These are phyloP conservation scores for Chaetomium olivaceum DNA, from an alignment of 2,329 filamentous ascomycete genomes.

Conservation along the genomic window DNA sequence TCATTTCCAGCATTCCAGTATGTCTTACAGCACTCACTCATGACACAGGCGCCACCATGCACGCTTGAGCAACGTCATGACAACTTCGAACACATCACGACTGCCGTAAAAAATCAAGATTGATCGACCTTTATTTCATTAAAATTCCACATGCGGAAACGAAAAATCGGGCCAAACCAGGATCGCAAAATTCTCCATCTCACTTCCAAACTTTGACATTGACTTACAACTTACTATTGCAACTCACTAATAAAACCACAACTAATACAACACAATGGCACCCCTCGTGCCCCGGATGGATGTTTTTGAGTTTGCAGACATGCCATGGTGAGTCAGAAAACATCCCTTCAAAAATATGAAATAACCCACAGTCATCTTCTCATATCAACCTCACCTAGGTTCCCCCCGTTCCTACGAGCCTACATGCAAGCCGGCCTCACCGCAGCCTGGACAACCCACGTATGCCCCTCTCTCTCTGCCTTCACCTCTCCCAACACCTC, in stretches of 20 bases:
- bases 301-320: slow-evolving; percentile 68
- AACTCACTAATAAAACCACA: neutral
- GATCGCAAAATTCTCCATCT: neutral
- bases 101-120: neutral
- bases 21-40: neutral
- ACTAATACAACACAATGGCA: slow-evolving; percentile 40
- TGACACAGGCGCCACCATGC: neutral
- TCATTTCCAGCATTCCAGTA: neutral
- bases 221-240: neutral
- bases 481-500: neutral
- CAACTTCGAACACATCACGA: neutral
- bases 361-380: neutral
- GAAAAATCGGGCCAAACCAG: neutral
- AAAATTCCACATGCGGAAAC: neutral
- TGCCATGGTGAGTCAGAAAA: slow-evolving; percentile 55
- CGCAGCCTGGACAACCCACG: slow-evolving; percentile 60
- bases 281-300: slow-evolving; percentile 60
- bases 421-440: slow-evolving; percentile 66
- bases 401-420: slow-evolving; percentile 63
- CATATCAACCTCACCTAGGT: slow-evolving; percentile 47
- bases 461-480: slow-evolving; percentile 34
- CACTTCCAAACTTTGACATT: neutral
- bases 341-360: neutral
- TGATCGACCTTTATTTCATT: neutral
- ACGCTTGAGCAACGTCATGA: neutral